Base-by-base conservation (phyloP, 306 rosid species). In the Malus orientalis region DNA sequence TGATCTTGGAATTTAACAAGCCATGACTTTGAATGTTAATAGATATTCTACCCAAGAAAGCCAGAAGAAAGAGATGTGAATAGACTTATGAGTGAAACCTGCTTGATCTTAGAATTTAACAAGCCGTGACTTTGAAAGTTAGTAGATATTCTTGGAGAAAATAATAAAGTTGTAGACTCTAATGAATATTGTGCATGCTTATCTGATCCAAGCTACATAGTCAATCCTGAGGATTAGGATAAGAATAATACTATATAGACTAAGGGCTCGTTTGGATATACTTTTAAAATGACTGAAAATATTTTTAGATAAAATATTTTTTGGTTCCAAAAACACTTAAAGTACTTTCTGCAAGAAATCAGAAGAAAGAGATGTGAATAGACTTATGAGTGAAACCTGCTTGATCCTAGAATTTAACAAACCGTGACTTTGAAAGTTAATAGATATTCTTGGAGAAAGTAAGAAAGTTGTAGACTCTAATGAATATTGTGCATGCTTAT, bases 71-170 rank as follows among this genome's bases (percentile, higher is more conserved):
- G 45, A n/a, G 15, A 30, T 32, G 42, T 78, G 69, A 36, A 53
- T 53, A 45, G 23, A 63, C 55, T 65, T 70, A 9, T 36, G 70
- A 63, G 33, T 60, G 33, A 74, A 80, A 80, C 27, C 55, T 22
- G 40, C 60, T 32, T 33, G 72, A 68, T 20, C 71, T 55, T 27
- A 7, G 66, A 68, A 60, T 61, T 36, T 44, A 30, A 33, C 62
- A 67, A 19, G 40, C 15, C 40, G 30, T n/a, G 82, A 72, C 2
- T 76, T 51, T 67, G 81, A 78, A 78, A 13, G 19, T 13, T 63
- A 20, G 9, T 25, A 4, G 65, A 60, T 60, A 60, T 60, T 25
- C 8, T 8, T 16, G 44, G 69, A 64, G 44, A 64, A 16, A 8
- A 63, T 63, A 3, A 14, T 44, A 63, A 16, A 30, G 40, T 22